Base-by-base conservation (phyloP, 352 stramenopile genomes). In the Aphanomyces astaci region DNA sequence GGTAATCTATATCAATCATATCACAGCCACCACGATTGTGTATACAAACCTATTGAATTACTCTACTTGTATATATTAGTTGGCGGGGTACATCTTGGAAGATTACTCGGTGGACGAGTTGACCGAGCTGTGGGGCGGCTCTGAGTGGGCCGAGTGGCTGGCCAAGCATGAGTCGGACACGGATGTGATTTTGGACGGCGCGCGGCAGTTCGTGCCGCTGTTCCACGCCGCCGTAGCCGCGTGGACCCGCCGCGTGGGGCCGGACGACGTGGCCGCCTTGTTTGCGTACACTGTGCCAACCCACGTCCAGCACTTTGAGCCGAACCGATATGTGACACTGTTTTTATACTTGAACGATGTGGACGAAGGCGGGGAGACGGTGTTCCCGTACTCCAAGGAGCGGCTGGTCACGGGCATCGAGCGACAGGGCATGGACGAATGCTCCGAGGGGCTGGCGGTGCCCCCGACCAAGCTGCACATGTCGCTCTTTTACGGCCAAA, bases 331-430 rank as follows among this genome's bases (percentile, higher is more conserved):
- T 70, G 82, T 82, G 0, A 96, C 88, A n/a, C 76, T 97, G n/a
- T 90, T 95, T 66, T 83, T 89, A 70, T 97, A 97, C 73, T 74
- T 97, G 15, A 90, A 73, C 54, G 79, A 92, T 64, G 88, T 96
- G 9, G 67, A 74, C 40, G 75, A 87, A 31, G 89, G 89, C 24
- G 90, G 90, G 32, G 79, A 96, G 65, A 96, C 88, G 0, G 80
- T 95, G n/a, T 97, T 97, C 72, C 87, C 86, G 22, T 60, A 66
- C 25, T 68, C 62, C 1, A 68, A 68, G 32, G 62, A 68, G 22
- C 62, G 62, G 22, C 25, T 68, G 4, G 25, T 68, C 11, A 62
- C 51, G 4, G 27, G 7, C 51, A 59, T 59, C 24, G 7, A 52
- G 4, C 52, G 57, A 19, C 24, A 64, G 4, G 57, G 53, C n/a